Base-by-base conservation (phyloP, 2,329 filamentous ascomycete genomes). In the Stachybotrys echinatus region DNA sequence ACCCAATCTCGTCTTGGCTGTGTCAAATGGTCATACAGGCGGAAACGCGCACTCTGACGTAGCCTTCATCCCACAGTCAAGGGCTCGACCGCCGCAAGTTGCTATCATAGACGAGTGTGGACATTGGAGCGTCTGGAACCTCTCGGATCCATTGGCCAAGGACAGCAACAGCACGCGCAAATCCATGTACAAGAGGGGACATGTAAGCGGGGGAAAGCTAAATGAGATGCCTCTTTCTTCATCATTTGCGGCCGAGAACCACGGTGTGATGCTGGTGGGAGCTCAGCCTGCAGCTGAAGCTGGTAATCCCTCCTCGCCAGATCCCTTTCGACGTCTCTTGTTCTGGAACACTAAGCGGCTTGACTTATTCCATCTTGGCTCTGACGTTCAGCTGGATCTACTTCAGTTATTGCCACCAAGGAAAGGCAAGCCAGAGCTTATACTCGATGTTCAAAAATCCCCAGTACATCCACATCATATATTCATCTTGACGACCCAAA, bases 51-150 rank as follows among this genome's bases (percentile, higher is more conserved):
- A 88, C 57, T 75, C 75, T 0, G 84, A 91, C 64, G 71, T 87
- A 3, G 67, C 79, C 0, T 88, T 91, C 62, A 85, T 84, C 54
- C 80, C 85, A 0, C 65, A 66, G 4, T 60, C 60, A 5, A 55
- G 52, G 18, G 61, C 68, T 51, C 55, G 79, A 69, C 63, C 80
- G 74, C 76, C 81, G 2, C 84, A 87, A 57, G 67, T 91, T 48
- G 84, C 76, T 17, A 71, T 90, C 22, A 72, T 91, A 18, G 85
- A 91, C 58, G 73, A 81, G 47, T 69, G 69, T 31, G 87, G 86
- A 2, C 73, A 71, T 50, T 92, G 87, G 88, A 83, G 73, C 42
- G 65, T 89, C 4, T 89, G 85, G 83, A 75, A 87, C 52, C 68
- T 87, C 21, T 55, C 58, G 12, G 71, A 68, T 48, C 71, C 60